Base-by-base conservation (phyloP, 139 green algal genomes). In the Picochlorum sp. region DNA sequence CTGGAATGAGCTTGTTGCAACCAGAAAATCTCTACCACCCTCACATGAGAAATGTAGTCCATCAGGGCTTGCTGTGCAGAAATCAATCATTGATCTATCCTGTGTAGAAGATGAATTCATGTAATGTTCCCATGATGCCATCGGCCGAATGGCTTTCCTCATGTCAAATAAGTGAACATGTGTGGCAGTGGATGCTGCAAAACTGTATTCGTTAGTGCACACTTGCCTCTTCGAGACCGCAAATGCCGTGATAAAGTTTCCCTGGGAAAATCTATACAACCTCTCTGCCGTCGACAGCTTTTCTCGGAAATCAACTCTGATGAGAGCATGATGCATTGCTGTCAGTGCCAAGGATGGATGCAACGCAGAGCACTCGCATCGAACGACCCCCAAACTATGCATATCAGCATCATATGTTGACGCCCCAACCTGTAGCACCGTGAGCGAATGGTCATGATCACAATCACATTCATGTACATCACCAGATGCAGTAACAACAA, bases 161-260 rank as follows among this genome's bases (percentile, higher is more conserved):
- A 73, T 3, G n/a, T 73, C 67, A 54, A 73, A 73, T 8, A 73
- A 20, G 7, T 67, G 31, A 34, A 73, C 13, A 28, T 45, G 30
- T 8, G 37, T n/a, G 30, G 58, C 18, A 31, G 41, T 52, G 5
- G 58, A 51, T 21, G 23, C 58, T 13, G 58, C 58, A 54, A 54
- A 54, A 20, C 16, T 26, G 47, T 54, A 54, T 20, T 20, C 8
- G 15, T 54, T 54, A 14, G 6, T 21, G n/a, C 31, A 45, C 6
- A 14, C 16, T 6, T 28, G 16, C 15, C 31, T 62, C n/a, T 54
- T 45, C 6, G 47, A 54, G 6, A 54, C 47, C 6, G 18, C 16
- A 3, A 54, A 54, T 20, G 47, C 16, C 0, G 47, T 54, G 47
- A 54, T 54, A 20, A 20, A 54, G 7, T 54, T 20, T 6, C 47